Evolutionary conservation across 2,329 filamentous ascomycete genomes (phyloP).

Genomic region (Allantophomopsis cytisporea): DNA sequence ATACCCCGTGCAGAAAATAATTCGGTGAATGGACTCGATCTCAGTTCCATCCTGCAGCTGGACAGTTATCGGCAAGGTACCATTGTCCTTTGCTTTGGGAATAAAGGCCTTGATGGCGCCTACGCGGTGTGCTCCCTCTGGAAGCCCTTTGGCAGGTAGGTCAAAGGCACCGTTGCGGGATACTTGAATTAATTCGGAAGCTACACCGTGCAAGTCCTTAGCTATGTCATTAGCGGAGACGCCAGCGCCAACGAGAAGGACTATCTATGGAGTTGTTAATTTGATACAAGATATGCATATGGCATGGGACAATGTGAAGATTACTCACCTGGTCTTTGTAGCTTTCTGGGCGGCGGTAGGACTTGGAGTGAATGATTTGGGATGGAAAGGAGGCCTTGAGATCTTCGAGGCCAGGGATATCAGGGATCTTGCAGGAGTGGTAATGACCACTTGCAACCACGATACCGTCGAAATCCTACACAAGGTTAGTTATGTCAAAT

Average conservation of each 20-base stretch:
- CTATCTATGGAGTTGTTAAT: slow-evolving; percentile 22
- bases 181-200: not conserved
- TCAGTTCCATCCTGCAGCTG: slow-evolving; percentile 36
- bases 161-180: slow-evolving; percentile 1
- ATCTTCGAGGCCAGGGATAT: slow-evolving; percentile 39
- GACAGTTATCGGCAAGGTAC: slow-evolving; percentile 33
- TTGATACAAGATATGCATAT: too few relatives aligned
- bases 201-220: slow-evolving; percentile 8
- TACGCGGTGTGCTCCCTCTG: not conserved
- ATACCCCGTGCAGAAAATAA: slow-evolving; percentile 58
- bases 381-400: slow-evolving; percentile 41
- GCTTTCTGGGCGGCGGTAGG: slow-evolving; percentile 47
- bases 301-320: slow-evolving; percentile 9
- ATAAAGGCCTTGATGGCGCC: slow-evolving; percentile 1
- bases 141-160: not conserved
- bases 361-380: slow-evolving; percentile 54
- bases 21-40: slow-evolving; percentile 40
- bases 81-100: slow-evolving; percentile 8
- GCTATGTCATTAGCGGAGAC: slow-evolving; percentile 30
- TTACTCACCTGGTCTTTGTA: slow-evolving; percentile 36
- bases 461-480: slow-evolving; percentile 44
- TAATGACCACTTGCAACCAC: slow-evolving; percentile 58
- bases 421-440: slow-evolving; percentile 45
- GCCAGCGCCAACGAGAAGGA: slow-evolving; percentile 40
- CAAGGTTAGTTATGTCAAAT: too few relatives aligned